Conservation (phyloP, 2,329 filamentous ascomycete species). For the Exophiala mesophila region DNA sequence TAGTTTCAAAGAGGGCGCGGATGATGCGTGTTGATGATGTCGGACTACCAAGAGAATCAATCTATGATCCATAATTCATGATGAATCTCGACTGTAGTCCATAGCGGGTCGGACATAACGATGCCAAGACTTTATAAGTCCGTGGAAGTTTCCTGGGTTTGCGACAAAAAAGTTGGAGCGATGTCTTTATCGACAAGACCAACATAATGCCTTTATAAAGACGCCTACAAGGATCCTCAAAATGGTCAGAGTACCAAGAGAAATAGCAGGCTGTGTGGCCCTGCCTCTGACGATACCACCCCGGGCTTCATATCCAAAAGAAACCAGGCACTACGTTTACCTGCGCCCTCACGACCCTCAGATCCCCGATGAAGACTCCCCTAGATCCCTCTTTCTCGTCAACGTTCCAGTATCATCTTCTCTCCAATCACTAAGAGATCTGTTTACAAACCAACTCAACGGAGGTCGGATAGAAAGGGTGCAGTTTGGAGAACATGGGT, state of each 20-base stretch:
- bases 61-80: too few species aligned
- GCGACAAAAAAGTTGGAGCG: slow-evolving; percentile 11
- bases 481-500: slow-evolving; percentile 52
- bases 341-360: slow-evolving; percentile 77
- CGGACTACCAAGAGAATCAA: too few species aligned
- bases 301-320: slow-evolving; percentile 56
- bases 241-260: slow-evolving; percentile 35
- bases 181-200: too few species aligned
- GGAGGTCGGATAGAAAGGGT: slow-evolving; percentile 74
- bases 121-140: slow-evolving; percentile 1
- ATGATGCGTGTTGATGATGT: background rate
- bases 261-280: slow-evolving; percentile 60
- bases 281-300: slow-evolving; percentile 64
- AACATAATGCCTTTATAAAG: too few species aligned
- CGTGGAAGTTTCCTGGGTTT: background rate
- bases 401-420: slow-evolving; percentile 85
- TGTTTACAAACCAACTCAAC: slow-evolving; percentile 71
- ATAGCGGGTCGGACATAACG: too few species aligned
- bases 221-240: too few species aligned
- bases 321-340: slow-evolving; percentile 77
- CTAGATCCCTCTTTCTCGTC: slow-evolving; percentile 80
- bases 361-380: slow-evolving; percentile 66
- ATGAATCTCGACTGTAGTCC: too few species aligned
- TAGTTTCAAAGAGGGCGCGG: too few species aligned
- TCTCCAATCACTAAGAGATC: slow-evolving; percentile 65